phyloP scores from a whole-genome alignment of 345 rosid species.

The Arabis hirsuta region DNA sequence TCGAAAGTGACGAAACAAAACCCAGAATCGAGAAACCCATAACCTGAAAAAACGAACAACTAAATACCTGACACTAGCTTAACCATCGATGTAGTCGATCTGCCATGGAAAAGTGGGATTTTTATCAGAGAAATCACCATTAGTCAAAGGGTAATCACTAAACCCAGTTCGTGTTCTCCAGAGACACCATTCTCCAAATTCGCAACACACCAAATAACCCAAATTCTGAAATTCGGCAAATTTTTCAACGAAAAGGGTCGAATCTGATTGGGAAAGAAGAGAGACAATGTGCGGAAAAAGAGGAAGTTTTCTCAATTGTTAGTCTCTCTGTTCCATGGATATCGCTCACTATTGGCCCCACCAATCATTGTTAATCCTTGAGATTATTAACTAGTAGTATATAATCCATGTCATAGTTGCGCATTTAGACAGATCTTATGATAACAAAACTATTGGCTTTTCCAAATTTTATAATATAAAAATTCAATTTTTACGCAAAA shows the following conservation, averaged over 20 bases:
- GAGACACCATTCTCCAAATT: conserved; percentile 63
- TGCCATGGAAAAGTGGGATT: conserved; percentile 58
- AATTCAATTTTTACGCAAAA: background rate
- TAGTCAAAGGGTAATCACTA: conserved; percentile 63
- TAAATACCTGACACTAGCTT: conserved; percentile 64
- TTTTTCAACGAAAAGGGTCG: background rate
- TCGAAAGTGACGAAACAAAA: too few species aligned
- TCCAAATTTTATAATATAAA: background rate
- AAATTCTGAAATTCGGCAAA: background rate
- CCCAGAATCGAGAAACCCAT: too few species aligned
- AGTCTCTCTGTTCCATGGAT: conserved; percentile 30
- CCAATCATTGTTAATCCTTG: conserved; percentile 34
- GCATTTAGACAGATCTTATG: conserved; percentile 26
- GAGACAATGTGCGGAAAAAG: conserved; percentile 30
- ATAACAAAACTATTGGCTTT: background rate
- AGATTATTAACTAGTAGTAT: too few species aligned
- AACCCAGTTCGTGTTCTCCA: conserved; percentile 69
- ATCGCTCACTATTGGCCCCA: conserved; percentile 35
- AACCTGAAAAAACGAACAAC: too few species aligned
- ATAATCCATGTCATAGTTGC: conserved; percentile 10
- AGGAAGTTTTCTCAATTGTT: conserved; percentile 15
- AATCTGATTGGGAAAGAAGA: conserved; percentile 7
- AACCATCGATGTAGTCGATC: conserved; percentile 49
- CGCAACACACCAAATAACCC: conserved; percentile 5
- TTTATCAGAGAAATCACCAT: conserved; percentile 58